These are phyloP conservation scores for Dispira simplex DNA, from an alignment of 192 early-diverging fungal genomes.

Conservation along the genomic window DNA sequence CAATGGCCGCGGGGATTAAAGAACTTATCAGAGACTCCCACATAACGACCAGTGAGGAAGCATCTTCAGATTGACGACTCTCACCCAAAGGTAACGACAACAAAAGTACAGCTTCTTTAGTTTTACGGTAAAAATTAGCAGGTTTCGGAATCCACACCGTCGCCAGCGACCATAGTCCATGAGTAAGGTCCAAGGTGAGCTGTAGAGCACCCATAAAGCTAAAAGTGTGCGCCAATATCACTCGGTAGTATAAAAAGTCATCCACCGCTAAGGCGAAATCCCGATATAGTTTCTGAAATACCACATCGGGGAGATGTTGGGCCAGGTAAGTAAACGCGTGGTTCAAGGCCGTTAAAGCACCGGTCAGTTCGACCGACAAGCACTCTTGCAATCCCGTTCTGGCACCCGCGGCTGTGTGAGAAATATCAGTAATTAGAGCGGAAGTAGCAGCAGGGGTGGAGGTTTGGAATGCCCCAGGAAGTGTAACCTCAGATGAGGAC, in stretches of 20 bases:
- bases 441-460: background rate
- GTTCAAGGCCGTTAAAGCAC: background rate
- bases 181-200: constrained; percentile 3
- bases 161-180: constrained; percentile 3
- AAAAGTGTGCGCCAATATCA: background rate
- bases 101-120: background rate
- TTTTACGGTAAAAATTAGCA: constrained; percentile 9
- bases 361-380: background rate
- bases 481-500: background rate
- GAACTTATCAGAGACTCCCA: background rate
- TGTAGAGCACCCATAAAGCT: constrained; percentile 1
- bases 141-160: constrained; percentile 2
- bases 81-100: background rate
- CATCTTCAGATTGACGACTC: background rate
- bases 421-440: background rate
- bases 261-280: constrained; percentile 6
- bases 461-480: background rate
- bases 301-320: background rate
- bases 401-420: background rate
- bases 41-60: background rate
- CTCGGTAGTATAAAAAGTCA: constrained; percentile 3
- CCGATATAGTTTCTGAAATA: background rate
- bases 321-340: constrained; percentile 3
- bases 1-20: background rate
- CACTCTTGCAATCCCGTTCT: too few relatives aligned